phyloP scores from a whole-genome alignment of 202 grass and related monocot species.

The Elaeis oleifera region DNA sequence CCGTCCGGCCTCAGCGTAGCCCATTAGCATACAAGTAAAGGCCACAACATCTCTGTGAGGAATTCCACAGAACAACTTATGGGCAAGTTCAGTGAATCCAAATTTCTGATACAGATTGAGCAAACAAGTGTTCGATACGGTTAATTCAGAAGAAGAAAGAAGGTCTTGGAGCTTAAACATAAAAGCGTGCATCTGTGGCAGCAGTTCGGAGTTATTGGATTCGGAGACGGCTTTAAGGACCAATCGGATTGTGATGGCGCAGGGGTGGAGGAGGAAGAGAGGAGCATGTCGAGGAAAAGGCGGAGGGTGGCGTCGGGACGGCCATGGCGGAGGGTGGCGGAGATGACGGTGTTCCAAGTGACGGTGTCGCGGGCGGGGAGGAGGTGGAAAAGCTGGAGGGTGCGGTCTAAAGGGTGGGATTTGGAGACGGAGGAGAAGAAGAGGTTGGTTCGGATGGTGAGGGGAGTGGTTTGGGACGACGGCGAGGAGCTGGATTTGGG shows the following conservation, averaged over 20 bases:
- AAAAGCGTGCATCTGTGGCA: constrained; percentile 33
- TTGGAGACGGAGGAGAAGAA: constrained; percentile 15
- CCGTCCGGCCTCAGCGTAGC: constrained; percentile 10
- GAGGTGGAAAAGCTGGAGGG: constrained; percentile 30
- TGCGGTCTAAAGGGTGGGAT: constrained; percentile 14
- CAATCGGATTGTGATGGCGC: constrained; percentile 25
- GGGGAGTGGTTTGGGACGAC: constrained; percentile 13
- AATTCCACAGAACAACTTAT: no score
- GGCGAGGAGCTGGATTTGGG: background rate
- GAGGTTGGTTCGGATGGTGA: background rate
- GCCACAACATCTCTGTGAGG: no score
- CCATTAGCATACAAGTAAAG: constrained; percentile 18
- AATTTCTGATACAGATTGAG: background rate
- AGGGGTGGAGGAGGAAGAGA: background rate
- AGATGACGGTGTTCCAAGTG: constrained; percentile 35
- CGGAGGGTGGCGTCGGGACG: background rate
- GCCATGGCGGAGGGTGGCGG: constrained; percentile 28
- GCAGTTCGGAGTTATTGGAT: background rate
- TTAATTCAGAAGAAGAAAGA: background rate
- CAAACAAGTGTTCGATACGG: constrained; percentile 18
- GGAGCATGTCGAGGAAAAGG: constrained; percentile 31
- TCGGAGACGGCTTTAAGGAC: constrained; percentile 15
- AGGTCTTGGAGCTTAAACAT: constrained; percentile 9
- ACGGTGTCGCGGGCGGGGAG: constrained; percentile 16
- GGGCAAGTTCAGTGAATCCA: no score